Conservation (phyloP, 768 basidiomycete species). For the Tylopilus balloui region DNA sequence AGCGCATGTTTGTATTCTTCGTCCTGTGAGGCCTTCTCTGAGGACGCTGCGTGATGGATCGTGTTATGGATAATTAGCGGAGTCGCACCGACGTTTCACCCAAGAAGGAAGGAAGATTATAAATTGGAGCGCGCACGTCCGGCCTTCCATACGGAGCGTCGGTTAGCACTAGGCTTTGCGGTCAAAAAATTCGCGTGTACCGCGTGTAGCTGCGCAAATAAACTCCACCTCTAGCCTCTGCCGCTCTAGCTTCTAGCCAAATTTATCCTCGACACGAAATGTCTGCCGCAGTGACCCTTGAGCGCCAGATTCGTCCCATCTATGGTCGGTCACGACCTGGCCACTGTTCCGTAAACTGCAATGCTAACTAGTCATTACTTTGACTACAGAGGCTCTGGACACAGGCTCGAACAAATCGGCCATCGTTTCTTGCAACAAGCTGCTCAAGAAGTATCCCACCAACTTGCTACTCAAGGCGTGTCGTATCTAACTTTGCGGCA, state of each 20-base stretch:
- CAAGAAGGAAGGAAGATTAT: too few species aligned
- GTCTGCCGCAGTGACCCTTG: constrained; percentile 53
- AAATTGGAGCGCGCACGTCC: too few species aligned
- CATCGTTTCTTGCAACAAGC: constrained; percentile 78
- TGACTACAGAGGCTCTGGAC: constrained; percentile 69
- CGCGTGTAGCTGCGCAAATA: constrained; percentile 3
- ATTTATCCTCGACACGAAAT: constrained; percentile 28
- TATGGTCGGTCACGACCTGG: constrained; percentile 53
- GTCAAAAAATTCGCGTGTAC: constrained; percentile 24
- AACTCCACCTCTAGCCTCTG: constrained; percentile 1
- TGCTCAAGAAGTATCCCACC: constrained; percentile 80
- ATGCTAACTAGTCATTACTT: constrained; percentile 3
- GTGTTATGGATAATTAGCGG: too few species aligned
- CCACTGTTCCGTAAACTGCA: background rate
- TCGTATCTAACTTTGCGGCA: background rate
- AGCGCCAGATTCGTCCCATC: constrained; percentile 81
- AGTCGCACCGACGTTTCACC: too few species aligned
- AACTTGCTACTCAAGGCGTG: constrained; percentile 66
- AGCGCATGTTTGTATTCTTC: too few species aligned
- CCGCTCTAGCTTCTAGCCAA: background rate
- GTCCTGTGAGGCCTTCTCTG: too few species aligned
- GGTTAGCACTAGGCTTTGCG: constrained; percentile 17
- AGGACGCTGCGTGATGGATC: too few species aligned
- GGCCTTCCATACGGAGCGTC: constrained; percentile 27
- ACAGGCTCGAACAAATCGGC: constrained; percentile 85